A percentile compares a stretch with the other conserved stretches of the same genome.
phyloP scores from a whole-genome alignment of 192 early-diverging fungal genomes.

The Gigaspora rosea region DNA sequence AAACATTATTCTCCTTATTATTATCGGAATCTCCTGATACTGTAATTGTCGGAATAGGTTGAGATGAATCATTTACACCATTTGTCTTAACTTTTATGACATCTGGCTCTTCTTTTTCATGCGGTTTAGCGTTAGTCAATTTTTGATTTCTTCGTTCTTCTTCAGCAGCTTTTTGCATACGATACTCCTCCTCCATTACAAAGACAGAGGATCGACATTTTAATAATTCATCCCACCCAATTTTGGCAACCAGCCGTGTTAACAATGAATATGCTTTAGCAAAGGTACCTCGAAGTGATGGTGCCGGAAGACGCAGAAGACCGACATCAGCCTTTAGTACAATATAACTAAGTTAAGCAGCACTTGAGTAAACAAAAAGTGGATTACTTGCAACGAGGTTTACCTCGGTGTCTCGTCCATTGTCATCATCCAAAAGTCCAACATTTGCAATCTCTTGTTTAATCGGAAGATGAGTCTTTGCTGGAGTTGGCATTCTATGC shows the following conservation, averaged over 20 bases:
- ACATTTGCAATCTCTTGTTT: constrained; percentile 72
- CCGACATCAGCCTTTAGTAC: constrained; percentile 55
- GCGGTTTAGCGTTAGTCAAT: not conserved
- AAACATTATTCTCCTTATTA: constrained; percentile 2
- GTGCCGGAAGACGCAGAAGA: constrained; percentile 82
- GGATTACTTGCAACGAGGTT: no score
- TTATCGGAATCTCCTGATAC: constrained; percentile 15
- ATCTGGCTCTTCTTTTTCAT: constrained; percentile 47
- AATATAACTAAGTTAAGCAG: no score
- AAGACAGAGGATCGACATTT: constrained; percentile 85
- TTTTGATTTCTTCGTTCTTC: constrained; percentile 59
- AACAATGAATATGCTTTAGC: constrained; percentile 83
- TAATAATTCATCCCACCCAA: constrained; percentile 97
- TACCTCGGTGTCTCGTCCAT: constrained; percentile 57
- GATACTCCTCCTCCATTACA: constrained; percentile 99
- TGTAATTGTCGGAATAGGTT: constrained; percentile 4
- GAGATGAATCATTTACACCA: constrained; percentile 16
- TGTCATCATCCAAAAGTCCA: constrained; percentile 62
- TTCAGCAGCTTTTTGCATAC: constrained; percentile 67
- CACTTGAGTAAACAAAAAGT: not conserved
- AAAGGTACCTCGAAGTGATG: constrained; percentile 93
- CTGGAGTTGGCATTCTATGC: constrained; percentile 88
- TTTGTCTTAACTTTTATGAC: constrained; percentile 21
- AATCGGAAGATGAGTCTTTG: constrained; percentile 86
- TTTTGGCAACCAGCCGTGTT: constrained; percentile 73